Evolutionary conservation across 1,139 yeast species (phyloP), one percentile per base, ranked within the genome.

Genomic region (Groenewaldozyma sp.): DNA sequence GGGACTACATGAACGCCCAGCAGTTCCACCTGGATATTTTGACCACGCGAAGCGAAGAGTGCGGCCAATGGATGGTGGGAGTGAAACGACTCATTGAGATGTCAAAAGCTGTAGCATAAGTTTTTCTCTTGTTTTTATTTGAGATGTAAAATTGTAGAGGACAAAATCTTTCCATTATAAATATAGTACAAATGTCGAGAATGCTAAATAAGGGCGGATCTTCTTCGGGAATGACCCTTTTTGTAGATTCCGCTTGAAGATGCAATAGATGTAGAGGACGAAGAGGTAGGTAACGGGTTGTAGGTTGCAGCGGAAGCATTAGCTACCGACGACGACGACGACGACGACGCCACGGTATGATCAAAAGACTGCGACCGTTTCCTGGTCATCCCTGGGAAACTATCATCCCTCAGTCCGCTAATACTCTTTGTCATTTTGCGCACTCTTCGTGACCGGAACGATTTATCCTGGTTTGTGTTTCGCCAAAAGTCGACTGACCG

Each of bases 21-120:
- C 64, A 71, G 10, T 47, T 55, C 28, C 65, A 60, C 24, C 53
- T 74, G 38, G 76, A 78, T 39, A 72, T 91, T 49, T 74, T 83
- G 36, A 73, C 87, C 6, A 71, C 74, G 31, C 73, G 75, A 51
- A 73, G 80, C 37, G 77, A 74, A 33, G 95, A 88, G 59, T 76
- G 83, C 49, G 95, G 95, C 10, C 78, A 82, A 52, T 91, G 98
- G 98, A 77, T 84, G 66, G 77, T 84, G 20, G 98, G 98, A 53
- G 81, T 91, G 39, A 86, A 82, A 63, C 76, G 96, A 53, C 71
- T 91, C 51, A 78, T 91, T 46, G 83, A 82, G 46, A 82, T 91
- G 78, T 52, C 58, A 9, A 42, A 53, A 34, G 65, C 61, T n/a
- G 55, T 56, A 21, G 29, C 28, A 13, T 29, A 18, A 27, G 6